These are phyloP conservation scores for Fusarium poae DNA, from an alignment of 2,329 filamentous ascomycete genomes.

Conservation along the genomic window DNA sequence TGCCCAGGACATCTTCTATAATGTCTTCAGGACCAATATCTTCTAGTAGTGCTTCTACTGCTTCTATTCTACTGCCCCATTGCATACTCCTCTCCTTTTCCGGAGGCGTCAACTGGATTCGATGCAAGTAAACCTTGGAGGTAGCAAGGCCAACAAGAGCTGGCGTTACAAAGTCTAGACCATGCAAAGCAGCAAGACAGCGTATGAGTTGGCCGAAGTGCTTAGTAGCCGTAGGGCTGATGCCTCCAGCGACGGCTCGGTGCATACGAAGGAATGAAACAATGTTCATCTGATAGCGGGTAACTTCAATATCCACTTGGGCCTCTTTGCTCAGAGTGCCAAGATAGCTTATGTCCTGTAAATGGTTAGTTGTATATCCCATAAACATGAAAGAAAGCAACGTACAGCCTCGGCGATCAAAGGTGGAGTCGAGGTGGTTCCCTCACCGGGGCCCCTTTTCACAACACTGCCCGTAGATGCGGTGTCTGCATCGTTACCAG, in stretches of 20 bases:
- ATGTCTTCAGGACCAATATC: slow-evolving; percentile 72
- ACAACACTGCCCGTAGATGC: slow-evolving; percentile 62
- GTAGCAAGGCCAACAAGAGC: slow-evolving; percentile 85
- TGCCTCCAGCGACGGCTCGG: slow-evolving; percentile 82
- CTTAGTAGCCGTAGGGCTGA: slow-evolving; percentile 82
- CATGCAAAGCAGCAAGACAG: slow-evolving; percentile 85
- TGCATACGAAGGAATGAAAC: slow-evolving; percentile 89
- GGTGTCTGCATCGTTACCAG: slow-evolving; percentile 51
- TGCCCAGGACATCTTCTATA: slow-evolving; percentile 72
- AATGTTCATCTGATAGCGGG: slow-evolving; percentile 88
- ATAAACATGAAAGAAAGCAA: background rate
- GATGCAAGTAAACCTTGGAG: slow-evolving; percentile 89
- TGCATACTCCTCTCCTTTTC: slow-evolving; percentile 88
- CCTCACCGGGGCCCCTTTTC: slow-evolving; percentile 51
- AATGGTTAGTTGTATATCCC: slow-evolving; percentile 30
- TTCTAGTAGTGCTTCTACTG: slow-evolving; percentile 76
- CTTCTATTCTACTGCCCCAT: slow-evolving; percentile 85
- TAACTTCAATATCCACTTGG: slow-evolving; percentile 79
- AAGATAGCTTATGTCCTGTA: slow-evolving; percentile 70
- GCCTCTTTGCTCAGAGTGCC: slow-evolving; percentile 69
- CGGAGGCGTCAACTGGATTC: slow-evolving; percentile 77
- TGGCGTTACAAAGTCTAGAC: slow-evolving; percentile 83
- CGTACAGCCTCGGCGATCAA: slow-evolving; percentile 61
- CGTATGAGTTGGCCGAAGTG: slow-evolving; percentile 78
- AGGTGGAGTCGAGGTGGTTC: slow-evolving; percentile 44